These are phyloP conservation scores for Stenocarpella maydis DNA, from an alignment of 2,329 filamentous ascomycete species.

Conservation along the genomic window DNA sequence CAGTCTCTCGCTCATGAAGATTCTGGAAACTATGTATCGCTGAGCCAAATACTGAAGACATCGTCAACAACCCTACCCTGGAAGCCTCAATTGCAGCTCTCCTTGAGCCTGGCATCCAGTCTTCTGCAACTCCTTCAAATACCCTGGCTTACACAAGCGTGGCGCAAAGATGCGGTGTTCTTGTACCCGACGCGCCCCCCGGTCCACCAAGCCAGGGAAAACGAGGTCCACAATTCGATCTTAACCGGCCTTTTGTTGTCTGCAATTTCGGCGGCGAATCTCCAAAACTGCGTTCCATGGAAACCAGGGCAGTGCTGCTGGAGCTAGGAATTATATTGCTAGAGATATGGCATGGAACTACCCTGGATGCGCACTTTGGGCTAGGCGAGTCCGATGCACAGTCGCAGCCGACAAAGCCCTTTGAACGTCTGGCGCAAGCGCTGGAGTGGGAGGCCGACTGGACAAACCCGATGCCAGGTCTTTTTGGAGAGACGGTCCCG, in stretches of 20 bases:
- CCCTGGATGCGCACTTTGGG: conserved; percentile 33
- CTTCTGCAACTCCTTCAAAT: conserved; percentile 38
- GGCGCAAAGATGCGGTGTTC: conserved; percentile 36
- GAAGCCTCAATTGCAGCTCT: conserved; percentile 37
- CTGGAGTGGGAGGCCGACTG: conserved; percentile 29
- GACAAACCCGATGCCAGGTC: neutral
- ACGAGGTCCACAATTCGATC: neutral
- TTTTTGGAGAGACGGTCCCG: conserved; percentile 26
- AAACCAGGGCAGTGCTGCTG: conserved; percentile 36
- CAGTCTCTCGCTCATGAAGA: neutral
- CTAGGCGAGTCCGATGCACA: neutral
- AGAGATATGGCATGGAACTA: conserved; percentile 40
- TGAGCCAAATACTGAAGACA: neutral
- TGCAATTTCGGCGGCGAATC: conserved; percentile 1
- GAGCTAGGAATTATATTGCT: conserved; percentile 41
- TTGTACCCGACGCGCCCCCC: neutral
- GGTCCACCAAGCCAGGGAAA: neutral
- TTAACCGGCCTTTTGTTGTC: conserved; percentile 29
- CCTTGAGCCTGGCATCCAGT: conserved; percentile 37
- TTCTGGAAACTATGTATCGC: neutral
- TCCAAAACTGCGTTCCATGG: neutral
- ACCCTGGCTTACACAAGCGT: conserved; percentile 35
- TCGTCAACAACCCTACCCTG: neutral
- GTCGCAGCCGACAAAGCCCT: neutral
- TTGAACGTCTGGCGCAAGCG: conserved; percentile 15